Percentiles rank a stretch among this genome's conserved stretches.
phyloP scores from a whole-genome alignment of 345 rosid species.

The Aegle marmelos region DNA sequence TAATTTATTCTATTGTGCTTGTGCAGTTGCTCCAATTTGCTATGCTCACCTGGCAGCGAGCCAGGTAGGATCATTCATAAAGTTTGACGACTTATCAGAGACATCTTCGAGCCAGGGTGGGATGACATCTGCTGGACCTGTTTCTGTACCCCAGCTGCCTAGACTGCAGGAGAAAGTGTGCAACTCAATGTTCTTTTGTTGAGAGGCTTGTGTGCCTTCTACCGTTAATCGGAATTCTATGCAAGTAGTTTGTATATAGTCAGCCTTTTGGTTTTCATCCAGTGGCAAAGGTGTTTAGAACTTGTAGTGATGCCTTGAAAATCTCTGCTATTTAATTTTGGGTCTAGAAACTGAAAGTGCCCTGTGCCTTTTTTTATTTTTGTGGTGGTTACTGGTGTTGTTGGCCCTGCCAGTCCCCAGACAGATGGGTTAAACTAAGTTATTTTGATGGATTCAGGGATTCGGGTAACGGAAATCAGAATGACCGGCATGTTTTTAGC shows the following conservation, averaged over 20 bases:
- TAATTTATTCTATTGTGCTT: background rate
- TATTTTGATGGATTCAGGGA: slow-evolving; percentile 1
- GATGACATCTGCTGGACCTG: slow-evolving; percentile 43
- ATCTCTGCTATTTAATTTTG: background rate
- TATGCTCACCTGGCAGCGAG: slow-evolving; percentile 62
- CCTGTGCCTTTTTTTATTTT: background rate
- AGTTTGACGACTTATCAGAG: slow-evolving; percentile 53
- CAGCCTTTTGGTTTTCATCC: background rate
- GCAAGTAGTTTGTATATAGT: background rate
- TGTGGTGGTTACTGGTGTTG: background rate
- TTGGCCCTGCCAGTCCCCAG: background rate
- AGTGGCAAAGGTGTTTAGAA: background rate
- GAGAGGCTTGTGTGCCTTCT: background rate
- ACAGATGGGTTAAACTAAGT: background rate
- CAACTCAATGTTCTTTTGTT: slow-evolving; percentile 81
- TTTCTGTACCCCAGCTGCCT: slow-evolving; percentile 57
- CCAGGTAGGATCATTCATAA: slow-evolving; percentile 49
- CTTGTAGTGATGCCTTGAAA: background rate
- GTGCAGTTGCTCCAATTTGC: slow-evolving; percentile 59
- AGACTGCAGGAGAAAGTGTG: slow-evolving; percentile 40
- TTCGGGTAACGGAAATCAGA: background rate
- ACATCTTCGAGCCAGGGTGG: slow-evolving; percentile 60
- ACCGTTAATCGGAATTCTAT: background rate
- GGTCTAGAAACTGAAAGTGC: background rate
- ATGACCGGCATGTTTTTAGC: background rate